Conservation (phyloP, 2,329 filamentous ascomycete genomes). For the Gremmenia infestans region DNA sequence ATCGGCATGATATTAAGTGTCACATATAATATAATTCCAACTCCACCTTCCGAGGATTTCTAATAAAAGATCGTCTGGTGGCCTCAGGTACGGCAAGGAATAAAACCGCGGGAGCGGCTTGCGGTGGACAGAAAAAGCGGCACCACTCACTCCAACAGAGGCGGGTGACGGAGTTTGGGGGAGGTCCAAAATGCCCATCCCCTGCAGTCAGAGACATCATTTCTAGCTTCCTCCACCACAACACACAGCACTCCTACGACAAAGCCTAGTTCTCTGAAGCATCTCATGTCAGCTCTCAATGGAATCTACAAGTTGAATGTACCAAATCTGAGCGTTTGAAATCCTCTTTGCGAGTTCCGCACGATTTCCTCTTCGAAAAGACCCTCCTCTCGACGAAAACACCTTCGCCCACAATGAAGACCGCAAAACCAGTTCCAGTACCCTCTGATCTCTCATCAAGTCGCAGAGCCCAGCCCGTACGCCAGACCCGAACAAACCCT, state of each 20-base stretch:
- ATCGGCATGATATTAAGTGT: no score
- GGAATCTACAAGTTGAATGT: slow-evolving; percentile 14
- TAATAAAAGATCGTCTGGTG: no score
- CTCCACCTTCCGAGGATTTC: no score
- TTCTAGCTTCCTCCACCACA: not conserved
- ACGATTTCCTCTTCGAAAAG: slow-evolving; percentile 15
- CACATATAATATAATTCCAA: no score
- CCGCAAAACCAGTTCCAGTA: slow-evolving; percentile 25
- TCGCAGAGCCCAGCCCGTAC: slow-evolving; percentile 58
- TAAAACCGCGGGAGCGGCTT: no score
- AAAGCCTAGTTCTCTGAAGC: slow-evolving; percentile 1
- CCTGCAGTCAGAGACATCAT: not conserved
- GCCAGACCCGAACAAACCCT: slow-evolving; percentile 62
- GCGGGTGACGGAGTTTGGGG: not conserved
- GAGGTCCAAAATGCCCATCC: no score
- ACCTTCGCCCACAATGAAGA: slow-evolving; percentile 30
- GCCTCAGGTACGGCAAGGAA: no score
- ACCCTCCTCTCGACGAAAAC: slow-evolving; percentile 9
- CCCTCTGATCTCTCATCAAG: slow-evolving; percentile 36
- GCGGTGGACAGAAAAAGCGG: no score
- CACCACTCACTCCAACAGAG: not conserved
- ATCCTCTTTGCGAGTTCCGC: slow-evolving; percentile 17
- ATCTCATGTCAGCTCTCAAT: slow-evolving; percentile 15
- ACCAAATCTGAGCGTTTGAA: slow-evolving; percentile 6
- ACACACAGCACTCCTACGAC: slow-evolving; percentile 9